Conservation (phyloP, 139 green algal species). For the Eudorina sp. region DNA sequence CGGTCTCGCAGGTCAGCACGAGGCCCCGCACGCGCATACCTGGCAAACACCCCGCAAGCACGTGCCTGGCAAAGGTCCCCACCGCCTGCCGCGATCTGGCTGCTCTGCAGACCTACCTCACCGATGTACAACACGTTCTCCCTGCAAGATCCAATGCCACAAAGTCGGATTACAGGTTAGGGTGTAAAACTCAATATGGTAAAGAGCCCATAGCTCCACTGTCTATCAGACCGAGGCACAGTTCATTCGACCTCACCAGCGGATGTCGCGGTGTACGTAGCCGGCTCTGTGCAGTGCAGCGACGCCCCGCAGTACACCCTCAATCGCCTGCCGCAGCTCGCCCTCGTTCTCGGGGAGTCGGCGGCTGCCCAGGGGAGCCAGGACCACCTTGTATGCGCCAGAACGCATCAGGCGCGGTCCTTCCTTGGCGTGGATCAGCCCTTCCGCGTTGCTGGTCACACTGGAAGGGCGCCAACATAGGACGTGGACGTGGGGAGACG, state of each 20-base stretch:
- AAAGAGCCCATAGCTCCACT: too few species aligned
- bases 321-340: conserved; percentile 10
- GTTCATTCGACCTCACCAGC: conserved; percentile 10
- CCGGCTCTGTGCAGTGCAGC: not conserved
- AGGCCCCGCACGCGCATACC: not conserved
- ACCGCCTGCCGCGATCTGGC: not conserved
- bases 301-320: conserved; percentile 5
- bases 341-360: not conserved
- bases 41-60: not conserved
- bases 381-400: not conserved
- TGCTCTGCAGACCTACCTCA: not conserved
- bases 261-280: conserved; percentile 18
- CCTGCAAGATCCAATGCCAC: conserved; percentile 23
- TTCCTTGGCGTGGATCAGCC: not conserved
- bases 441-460: not conserved
- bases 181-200: too few species aligned
- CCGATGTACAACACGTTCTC: conserved; percentile 13
- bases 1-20: not conserved
- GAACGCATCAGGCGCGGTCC: not conserved
- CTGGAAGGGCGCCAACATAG: not conserved
- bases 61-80: conserved; percentile 8
- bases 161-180: too few species aligned
- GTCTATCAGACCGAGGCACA: not conserved
- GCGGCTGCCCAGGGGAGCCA: not conserved
- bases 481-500: not conserved